Percentiles rank a stretch among this genome's conserved stretches.
Evolutionary conservation across 495 filamentous ascomycete genomes (phyloP).

Genomic region (Diplogelasinospora grovesii): DNA sequence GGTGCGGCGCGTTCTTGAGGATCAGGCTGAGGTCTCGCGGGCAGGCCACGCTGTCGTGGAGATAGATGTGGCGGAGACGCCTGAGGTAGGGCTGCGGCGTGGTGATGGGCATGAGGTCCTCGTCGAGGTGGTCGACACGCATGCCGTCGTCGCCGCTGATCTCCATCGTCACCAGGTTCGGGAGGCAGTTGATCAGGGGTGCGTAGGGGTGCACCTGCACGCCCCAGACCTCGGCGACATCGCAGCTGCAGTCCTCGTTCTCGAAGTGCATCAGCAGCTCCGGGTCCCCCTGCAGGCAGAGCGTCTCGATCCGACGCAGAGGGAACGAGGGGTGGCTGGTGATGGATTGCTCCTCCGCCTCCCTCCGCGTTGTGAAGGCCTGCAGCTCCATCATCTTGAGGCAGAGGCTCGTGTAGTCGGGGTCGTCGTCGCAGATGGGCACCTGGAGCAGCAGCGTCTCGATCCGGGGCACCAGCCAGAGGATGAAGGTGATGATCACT

Average conservation of each 20-base stretch:
- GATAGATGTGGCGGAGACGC: slow-evolving; percentile 21
- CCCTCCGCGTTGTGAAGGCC: slow-evolving; percentile 1
- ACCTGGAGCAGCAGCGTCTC: slow-evolving; percentile 25
- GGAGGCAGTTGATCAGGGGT: slow-evolving; percentile 12
- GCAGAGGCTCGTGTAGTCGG: slow-evolving; percentile 17
- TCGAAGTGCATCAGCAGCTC: slow-evolving; percentile 18
- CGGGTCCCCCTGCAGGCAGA: slow-evolving; percentile 20
- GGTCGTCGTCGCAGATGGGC: slow-evolving; percentile 20
- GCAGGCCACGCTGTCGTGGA: slow-evolving; percentile 21
- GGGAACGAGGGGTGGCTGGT: neutral
- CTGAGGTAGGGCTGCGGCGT: slow-evolving; percentile 6
- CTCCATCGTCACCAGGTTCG: slow-evolving; percentile 23
- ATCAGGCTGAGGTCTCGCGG: slow-evolving; percentile 20
- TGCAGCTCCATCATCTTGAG: slow-evolving; percentile 4
- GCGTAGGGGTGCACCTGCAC: slow-evolving; percentile 14
- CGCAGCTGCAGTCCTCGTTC: slow-evolving; percentile 17
- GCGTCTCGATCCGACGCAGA: slow-evolving; percentile 10
- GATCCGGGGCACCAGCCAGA: slow-evolving; percentile 15
- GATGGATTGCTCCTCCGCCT: slow-evolving; percentile 5
- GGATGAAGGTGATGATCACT: slow-evolving; percentile 15
- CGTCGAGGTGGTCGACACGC: slow-evolving; percentile 9
- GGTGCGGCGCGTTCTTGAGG: slow-evolving; percentile 19
- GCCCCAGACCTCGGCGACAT: slow-evolving; percentile 18
- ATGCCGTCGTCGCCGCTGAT: slow-evolving; percentile 24
- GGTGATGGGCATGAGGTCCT: neutral